phyloP scores from a whole-genome alignment of 2,329 filamentous ascomycete genomes.

The Botrytis porri region DNA sequence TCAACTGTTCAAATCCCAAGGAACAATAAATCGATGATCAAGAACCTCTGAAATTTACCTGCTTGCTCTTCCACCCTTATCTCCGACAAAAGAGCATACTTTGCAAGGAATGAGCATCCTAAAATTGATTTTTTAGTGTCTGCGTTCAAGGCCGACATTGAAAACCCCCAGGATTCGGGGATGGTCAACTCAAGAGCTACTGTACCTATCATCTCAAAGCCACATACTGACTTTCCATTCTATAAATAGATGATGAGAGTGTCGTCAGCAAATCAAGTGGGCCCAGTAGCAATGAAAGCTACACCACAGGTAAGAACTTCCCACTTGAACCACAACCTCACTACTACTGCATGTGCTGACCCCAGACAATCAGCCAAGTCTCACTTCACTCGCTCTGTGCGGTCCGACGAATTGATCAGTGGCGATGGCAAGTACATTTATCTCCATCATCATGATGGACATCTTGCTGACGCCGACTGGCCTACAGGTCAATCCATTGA shows the following conservation, averaged over 20 bases:
- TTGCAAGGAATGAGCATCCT: neutral
- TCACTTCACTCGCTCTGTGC: neutral
- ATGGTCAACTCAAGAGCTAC: neutral
- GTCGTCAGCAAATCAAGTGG: neutral
- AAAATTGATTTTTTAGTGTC: neutral
- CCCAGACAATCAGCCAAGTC: neutral
- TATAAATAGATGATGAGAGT: neutral
- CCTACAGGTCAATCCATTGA: neutral
- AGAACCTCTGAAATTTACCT: neutral
- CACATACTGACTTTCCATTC: neutral
- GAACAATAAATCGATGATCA: neutral
- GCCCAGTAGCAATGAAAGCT: neutral
- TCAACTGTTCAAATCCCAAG: no score
- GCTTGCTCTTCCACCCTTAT: neutral
- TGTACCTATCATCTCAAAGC: neutral
- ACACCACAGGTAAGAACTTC: neutral
- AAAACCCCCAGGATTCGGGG: neutral
- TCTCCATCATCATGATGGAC: neutral
- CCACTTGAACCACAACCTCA: neutral
- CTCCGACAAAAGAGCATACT: fast-evolving
- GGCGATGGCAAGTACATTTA: no score
- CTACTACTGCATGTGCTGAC: neutral
- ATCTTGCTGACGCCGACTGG: neutral
- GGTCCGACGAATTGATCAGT: neutral
- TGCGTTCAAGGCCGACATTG: neutral